Evolutionary conservation across 345 rosid genomes (phyloP).

Genomic region (Kandelia obovata): DNA sequence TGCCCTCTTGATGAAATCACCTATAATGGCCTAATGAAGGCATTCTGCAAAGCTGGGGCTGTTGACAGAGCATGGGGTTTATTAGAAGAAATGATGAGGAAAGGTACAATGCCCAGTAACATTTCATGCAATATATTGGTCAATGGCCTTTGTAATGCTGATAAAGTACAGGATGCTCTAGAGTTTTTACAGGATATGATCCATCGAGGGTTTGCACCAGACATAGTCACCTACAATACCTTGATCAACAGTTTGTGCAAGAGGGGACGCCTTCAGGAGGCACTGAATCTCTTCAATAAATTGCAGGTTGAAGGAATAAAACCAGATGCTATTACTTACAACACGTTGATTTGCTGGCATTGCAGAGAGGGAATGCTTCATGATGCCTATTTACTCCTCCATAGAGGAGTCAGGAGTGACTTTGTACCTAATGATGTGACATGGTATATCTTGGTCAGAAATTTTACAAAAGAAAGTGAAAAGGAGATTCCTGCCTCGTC

Average conservation of each 20-base stretch:
- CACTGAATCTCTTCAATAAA: slow-evolving; percentile 55
- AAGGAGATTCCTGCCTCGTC: background rate
- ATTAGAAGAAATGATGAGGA: slow-evolving; percentile 73
- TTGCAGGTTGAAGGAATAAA: slow-evolving; percentile 60
- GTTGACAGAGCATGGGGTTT: slow-evolving; percentile 60
- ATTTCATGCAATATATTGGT: slow-evolving; percentile 76
- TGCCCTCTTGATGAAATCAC: slow-evolving; percentile 66
- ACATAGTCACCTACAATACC: slow-evolving; percentile 75
- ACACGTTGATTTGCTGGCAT: slow-evolving; percentile 72
- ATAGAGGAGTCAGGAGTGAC: slow-evolving; percentile 46
- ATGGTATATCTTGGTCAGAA: slow-evolving; percentile 62
- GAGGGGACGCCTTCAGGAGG: slow-evolving; percentile 52
- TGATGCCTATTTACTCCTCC: slow-evolving; percentile 58
- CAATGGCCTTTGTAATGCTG: slow-evolving; percentile 56
- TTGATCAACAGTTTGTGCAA: slow-evolving; percentile 77
- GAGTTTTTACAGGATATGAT: slow-evolving; percentile 73
- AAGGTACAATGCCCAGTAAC: slow-evolving; percentile 50
- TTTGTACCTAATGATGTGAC: slow-evolving; percentile 60
- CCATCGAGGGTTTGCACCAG: slow-evolving; percentile 64
- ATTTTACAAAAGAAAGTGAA: slow-evolving; percentile 21
- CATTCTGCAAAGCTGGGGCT: slow-evolving; percentile 61
- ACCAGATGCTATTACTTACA: slow-evolving; percentile 76
- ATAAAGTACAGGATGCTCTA: slow-evolving; percentile 59
- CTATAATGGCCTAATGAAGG: slow-evolving; percentile 68
- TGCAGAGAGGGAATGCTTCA: slow-evolving; percentile 54